These are phyloP conservation scores for Cetraspora pellucida DNA, from an alignment of 192 early-diverging fungal genomes.

Conservation along the genomic window DNA sequence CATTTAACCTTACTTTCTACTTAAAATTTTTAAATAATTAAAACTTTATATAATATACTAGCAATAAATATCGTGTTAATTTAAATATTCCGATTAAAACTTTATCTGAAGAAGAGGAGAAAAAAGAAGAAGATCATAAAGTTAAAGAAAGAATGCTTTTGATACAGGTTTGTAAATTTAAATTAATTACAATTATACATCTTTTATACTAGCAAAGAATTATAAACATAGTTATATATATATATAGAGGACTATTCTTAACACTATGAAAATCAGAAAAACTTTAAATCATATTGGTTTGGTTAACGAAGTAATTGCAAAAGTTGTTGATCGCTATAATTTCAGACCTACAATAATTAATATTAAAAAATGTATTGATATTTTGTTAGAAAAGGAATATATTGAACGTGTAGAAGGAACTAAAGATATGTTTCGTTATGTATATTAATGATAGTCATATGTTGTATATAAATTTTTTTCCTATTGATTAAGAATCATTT, in stretches of 20 bases:
- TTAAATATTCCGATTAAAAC: too few relatives aligned
- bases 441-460: too few relatives aligned
- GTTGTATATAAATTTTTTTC: too few relatives aligned
- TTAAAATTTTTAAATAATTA: not conserved
- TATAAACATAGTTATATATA: not conserved
- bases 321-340: constrained; percentile 79
- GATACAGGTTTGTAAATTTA: constrained; percentile 65
- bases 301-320: constrained; percentile 86
- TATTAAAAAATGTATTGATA: constrained; percentile 97
- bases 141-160: constrained; percentile 89
- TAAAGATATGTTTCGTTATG: too few relatives aligned
- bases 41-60: constrained; percentile 44
- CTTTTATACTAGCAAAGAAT: not conserved
- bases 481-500: too few relatives aligned
- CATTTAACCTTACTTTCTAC: not conserved
- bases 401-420: constrained; percentile 36
- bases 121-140: constrained; percentile 74
- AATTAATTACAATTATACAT: not conserved
- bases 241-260: constrained; percentile 86
- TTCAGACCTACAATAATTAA: constrained; percentile 87
- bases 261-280: constrained; percentile 99
- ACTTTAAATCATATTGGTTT: constrained; percentile 80
- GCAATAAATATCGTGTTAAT: constrained; percentile 84
- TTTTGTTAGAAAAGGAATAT: constrained; percentile 89
- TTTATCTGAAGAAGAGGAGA: constrained; percentile 83